phyloP scores from a whole-genome alignment of 2,329 filamentous ascomycete species.

The Tolypocladium sp. region DNA sequence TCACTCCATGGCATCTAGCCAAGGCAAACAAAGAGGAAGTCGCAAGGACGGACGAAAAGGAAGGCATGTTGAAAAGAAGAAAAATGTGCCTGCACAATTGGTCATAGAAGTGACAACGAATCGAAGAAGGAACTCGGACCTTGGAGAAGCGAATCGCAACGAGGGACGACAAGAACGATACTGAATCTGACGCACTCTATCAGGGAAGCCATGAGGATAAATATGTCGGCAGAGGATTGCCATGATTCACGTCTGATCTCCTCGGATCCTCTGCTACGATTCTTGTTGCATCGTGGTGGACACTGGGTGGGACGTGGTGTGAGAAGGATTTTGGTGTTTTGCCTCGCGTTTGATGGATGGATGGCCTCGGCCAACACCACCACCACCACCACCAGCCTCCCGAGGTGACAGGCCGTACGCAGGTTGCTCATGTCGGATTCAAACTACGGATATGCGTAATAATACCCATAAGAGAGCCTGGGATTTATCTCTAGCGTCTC shows the following conservation, averaged over 20 bases:
- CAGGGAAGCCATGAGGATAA: background rate
- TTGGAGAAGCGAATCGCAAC: background rate
- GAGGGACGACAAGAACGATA: background rate
- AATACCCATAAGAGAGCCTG: background rate
- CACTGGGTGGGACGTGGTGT: background rate
- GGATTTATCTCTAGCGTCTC: background rate
- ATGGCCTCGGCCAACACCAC: background rate
- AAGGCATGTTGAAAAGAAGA: background rate
- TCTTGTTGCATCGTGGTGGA: background rate
- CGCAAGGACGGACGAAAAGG: background rate
- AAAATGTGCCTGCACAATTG: background rate
- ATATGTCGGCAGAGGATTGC: background rate
- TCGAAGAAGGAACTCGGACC: background rate
- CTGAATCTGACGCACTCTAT: background rate
- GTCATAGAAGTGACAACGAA: background rate
- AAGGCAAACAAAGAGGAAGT: background rate
- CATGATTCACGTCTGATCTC: background rate
- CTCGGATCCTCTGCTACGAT: background rate
- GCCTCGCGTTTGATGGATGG: background rate
- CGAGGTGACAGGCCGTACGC: background rate
- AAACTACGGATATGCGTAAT: background rate
- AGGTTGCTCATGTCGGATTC: background rate
- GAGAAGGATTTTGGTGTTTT: background rate
- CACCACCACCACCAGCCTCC: background rate
- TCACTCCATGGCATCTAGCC: constrained; percentile 29